Conservation (phyloP, 2,329 filamentous ascomycete genomes). For the Juglanconis sp. region DNA sequence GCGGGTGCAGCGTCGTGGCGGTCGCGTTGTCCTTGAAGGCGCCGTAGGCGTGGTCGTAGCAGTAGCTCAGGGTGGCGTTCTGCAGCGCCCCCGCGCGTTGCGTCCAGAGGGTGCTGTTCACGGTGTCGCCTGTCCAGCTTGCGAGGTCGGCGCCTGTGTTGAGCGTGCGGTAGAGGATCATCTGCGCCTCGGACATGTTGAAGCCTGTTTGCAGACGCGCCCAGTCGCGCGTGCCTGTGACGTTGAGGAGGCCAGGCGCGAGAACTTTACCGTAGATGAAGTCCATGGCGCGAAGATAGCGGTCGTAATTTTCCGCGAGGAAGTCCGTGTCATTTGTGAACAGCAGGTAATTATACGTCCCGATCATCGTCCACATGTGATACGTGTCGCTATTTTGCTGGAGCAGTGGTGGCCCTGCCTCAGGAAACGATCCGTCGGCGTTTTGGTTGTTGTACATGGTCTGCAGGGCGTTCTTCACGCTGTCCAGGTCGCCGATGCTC, state of each 20-base stretch:
- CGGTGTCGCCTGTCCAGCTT: slow-evolving; percentile 39
- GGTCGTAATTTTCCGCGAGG: slow-evolving; percentile 30
- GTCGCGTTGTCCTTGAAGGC: slow-evolving; percentile 54
- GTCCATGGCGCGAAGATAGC: slow-evolving; percentile 28
- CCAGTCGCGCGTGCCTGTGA: slow-evolving; percentile 50
- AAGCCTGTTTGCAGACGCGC: slow-evolving; percentile 45
- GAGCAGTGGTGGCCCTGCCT: slow-evolving; percentile 43
- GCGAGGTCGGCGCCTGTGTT: slow-evolving; percentile 50
- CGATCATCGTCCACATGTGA: slow-evolving; percentile 45
- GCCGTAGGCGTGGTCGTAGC: slow-evolving; percentile 46
- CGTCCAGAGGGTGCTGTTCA: slow-evolving; percentile 31
- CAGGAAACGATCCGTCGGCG: slow-evolving; percentile 44
- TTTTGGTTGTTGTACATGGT: slow-evolving; percentile 38
- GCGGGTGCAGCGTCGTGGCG: slow-evolving; percentile 49
- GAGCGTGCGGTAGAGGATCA: slow-evolving; percentile 53
- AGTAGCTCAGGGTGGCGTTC: slow-evolving; percentile 41
- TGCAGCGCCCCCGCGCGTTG: slow-evolving; percentile 38
- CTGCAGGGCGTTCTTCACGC: slow-evolving; percentile 44
- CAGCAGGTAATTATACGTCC: slow-evolving; percentile 53
- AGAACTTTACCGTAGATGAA: slow-evolving; percentile 26
- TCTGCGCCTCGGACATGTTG: slow-evolving; percentile 49
- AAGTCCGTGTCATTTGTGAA: slow-evolving; percentile 46
- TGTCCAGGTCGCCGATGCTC: slow-evolving; percentile 46
- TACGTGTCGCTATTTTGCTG: slow-evolving; percentile 32
- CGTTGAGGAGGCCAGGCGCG: slow-evolving; percentile 40